phyloP scores from a whole-genome alignment of 257 asterid genomes.

The Solanum medicagineum region DNA sequence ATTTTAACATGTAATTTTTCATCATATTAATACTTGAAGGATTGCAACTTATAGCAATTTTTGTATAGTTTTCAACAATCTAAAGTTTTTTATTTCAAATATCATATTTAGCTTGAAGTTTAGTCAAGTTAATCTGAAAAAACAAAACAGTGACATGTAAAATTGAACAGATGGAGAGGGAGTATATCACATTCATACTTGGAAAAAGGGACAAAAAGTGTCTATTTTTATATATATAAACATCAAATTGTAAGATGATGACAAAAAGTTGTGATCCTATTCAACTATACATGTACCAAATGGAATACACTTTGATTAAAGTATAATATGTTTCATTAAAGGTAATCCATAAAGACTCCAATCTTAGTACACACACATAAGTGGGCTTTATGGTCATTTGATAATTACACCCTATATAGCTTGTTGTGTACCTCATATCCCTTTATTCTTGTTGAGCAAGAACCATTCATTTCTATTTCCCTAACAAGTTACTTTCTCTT shows the following conservation, averaged over 20 bases:
- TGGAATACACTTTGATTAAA: neutral
- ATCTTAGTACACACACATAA: neutral
- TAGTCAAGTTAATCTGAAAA: too few species aligned
- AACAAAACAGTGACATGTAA: too few species aligned
- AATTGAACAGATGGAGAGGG: too few species aligned
- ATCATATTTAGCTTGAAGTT: too few species aligned
- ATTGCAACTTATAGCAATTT: too few species aligned
- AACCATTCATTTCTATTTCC: neutral
- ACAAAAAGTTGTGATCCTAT: neutral
- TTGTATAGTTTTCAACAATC: too few species aligned
- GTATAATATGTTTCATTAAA: neutral
- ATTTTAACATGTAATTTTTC: too few species aligned
- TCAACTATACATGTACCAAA: neutral
- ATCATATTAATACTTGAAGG: too few species aligned
- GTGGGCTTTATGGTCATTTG: neutral
- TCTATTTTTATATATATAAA: neutral
- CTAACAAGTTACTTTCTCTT: neutral
- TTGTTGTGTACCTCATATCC: slow-evolving; percentile 4
- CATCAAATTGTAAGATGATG: neutral
- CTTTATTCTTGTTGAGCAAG: neutral
- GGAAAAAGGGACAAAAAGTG: neutral
- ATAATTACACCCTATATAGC: neutral
- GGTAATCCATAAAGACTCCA: neutral
- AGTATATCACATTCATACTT: neutral
- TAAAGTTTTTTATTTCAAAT: too few species aligned